Evolutionary conservation across 345 rosid species (phyloP), one percentile per base, ranked within the genome.

Genomic region (Populus davidiana): DNA sequence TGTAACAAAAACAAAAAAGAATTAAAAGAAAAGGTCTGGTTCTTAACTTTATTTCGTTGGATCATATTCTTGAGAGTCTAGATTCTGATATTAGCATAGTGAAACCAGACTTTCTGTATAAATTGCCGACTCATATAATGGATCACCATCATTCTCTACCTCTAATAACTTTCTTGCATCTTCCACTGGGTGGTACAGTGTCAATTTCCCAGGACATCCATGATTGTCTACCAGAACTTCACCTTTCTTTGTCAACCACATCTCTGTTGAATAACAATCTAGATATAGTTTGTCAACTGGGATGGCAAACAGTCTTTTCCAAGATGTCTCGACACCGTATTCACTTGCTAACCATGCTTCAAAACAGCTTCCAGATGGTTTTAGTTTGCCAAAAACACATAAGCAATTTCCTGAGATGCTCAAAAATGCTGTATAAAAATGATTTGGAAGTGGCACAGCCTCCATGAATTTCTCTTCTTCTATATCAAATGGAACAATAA

Each of bases 321-420:
- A 77, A 6, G 86, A 76, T 4, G 61, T 65, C 74, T 77, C 43
- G 5, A 33, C 56, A 16, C 68, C 82, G 70, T 81, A 78, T 71
- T 79, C 83, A 70, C 78, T 80, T 84, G 78, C 77, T 20, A 81
- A 73, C 87, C 80, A 81, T 27, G 77, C 75, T 77, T 87, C 82
- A 50, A 78, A 83, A 35, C 63, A 74, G 52, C 29, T 47, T 63
- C 69, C 80, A 50, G 0, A 18, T 5, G n/a, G 56, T 23, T 49
- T 21, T 23, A 77, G 70, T 23, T 85, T 61, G 47, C 77, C 73
- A 1, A 84, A 84, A 72, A 78, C 44, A 2, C 82, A 74, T 62
- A 84, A 74, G 43, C 65, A 66, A 35, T 83, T 86, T 76, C 83
- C 80, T 8, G 75, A 74, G 39, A 69, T 77, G 67, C 83, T 79